Percentiles rank a stretch among this genome's conserved stretches.
These are phyloP conservation scores for Cucurbitaria berberidis DNA, from an alignment of 2,329 filamentous ascomycete genomes.

Conservation along the genomic window DNA sequence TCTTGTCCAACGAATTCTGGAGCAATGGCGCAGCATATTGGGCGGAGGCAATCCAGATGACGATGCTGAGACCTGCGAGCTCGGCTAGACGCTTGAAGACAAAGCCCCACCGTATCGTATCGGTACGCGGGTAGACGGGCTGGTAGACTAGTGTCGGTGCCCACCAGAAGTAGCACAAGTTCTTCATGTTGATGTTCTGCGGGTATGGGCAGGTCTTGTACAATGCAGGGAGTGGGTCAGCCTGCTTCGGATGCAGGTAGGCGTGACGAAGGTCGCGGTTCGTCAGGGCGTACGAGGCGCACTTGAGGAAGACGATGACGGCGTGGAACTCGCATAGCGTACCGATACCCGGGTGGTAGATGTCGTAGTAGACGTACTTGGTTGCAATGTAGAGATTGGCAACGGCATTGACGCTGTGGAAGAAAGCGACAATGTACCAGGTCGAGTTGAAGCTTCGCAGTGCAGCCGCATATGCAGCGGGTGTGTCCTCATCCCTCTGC, in stretches of 20 bases:
- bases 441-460: conserved; percentile 70
- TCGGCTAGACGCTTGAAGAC: conserved; percentile 83
- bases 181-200: conserved; percentile 83
- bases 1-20: conserved; percentile 86
- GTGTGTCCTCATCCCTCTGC: conserved; percentile 58
- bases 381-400: conserved; percentile 81
- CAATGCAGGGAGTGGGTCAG: conserved; percentile 76
- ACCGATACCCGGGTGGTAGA: conserved; percentile 92
- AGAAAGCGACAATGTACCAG: conserved; percentile 80
- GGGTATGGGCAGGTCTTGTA: conserved; percentile 89
- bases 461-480: conserved; percentile 63
- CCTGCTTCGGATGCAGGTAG: conserved; percentile 78
- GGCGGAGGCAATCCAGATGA: conserved; percentile 93
- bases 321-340: conserved; percentile 90
- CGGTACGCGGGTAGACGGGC: conserved; percentile 88
- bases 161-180: conserved; percentile 97
- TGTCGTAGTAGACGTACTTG: conserved; percentile 84
- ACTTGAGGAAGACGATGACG: conserved; percentile 95
- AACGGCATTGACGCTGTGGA: conserved; percentile 83
- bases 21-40: conserved; percentile 93
- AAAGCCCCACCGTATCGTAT: conserved; percentile 83
- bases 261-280: conserved; percentile 94
- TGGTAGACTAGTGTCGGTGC: conserved; percentile 96
- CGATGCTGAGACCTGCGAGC: conserved; percentile 76
- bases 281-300: conserved; percentile 92